Conservation (phyloP, 441 rosid species). For the Viola pubescens region DNA sequence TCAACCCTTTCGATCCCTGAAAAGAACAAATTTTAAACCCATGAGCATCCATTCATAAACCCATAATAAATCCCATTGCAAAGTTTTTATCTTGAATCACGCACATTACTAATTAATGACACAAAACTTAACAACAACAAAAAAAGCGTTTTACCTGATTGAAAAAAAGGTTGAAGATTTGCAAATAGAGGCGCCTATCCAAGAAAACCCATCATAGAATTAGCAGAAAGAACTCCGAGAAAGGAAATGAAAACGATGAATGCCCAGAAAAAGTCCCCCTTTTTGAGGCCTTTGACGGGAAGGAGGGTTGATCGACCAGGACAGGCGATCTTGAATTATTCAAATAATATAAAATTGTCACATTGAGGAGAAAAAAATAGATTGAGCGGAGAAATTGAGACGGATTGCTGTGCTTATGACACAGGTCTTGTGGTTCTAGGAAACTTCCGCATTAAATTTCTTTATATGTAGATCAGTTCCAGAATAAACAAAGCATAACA, state of each 20-base stretch:
- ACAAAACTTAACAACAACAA: background rate
- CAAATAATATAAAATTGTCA: background rate
- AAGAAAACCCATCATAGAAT: constrained; percentile 20
- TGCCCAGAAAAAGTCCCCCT: constrained; percentile 1
- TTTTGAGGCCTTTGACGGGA: background rate
- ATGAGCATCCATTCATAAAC: too few species aligned
- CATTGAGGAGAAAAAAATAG: background rate
- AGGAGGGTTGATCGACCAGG: constrained; percentile 1
- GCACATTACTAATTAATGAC: too few species aligned
- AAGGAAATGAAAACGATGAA: background rate
- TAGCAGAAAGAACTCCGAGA: constrained; percentile 6
- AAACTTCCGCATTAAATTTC: too few species aligned
- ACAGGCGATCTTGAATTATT: constrained; percentile 7
- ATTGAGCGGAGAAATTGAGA: too few species aligned
- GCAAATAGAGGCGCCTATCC: background rate
- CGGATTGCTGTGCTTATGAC: too few species aligned
- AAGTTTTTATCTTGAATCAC: too few species aligned
- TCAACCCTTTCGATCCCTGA: background rate
- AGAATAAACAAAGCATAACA: too few species aligned
- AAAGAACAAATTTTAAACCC: too few species aligned
- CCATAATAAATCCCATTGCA: too few species aligned
- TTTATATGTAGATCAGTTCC: too few species aligned
- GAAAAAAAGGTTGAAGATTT: constrained; percentile 1
- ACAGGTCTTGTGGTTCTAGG: too few species aligned
- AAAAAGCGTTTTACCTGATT: constrained; percentile 14